Evolutionary conservation across 176 grass and related monocot genomes (phyloP), one percentile per base, ranked within the genome.

Genomic region (Alopecurus myosuroides): DNA sequence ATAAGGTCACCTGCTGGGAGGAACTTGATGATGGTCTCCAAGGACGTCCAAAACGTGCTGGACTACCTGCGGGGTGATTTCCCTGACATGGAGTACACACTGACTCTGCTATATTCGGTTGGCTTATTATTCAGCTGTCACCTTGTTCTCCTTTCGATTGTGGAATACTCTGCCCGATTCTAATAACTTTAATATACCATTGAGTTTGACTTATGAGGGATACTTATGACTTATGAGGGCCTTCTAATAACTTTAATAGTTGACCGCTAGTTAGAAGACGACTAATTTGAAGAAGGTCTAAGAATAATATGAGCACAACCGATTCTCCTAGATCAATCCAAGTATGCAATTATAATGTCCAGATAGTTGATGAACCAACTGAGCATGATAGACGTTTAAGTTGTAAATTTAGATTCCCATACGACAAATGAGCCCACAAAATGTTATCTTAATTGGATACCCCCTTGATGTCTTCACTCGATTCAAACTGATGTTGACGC

Each of bases 1-100:
- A 89, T 98, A 84, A 90, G 97, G 82, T 99, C 80, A 84, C 52
- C 81, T 99, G 93, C 86, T 93, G 97, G 93, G 67, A 98, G 95
- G 97, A 95, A 98, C 86, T n/a, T n/a, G n/a, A n/a, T n/a, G n/a
- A 98, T 98, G 93, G 86, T 98, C 33, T 96, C 97, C 34, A 95
- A 95, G 83, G 93, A 93, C 10, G 93, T 98, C 12, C 93, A 98
- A 30, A 90, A 92, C 40, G 97, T 98, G 71, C 81, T 98, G 51
- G 88, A 98, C 80, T 98, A 78, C 31, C 91, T 98, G 71, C 80
- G 91, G 82, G 83, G 81, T 65, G 91, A 98, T 66, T 98, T 98
- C 81, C 85, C 88, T 20, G 96, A 98, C 70, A 95, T 98, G 91
- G 93, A 95, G 88, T 95, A 20, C 45, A 14, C 5, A 26, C 26